Evolutionary conservation across 1,284 basidiomycete species (phyloP), one percentile per base, ranked within the genome.

Genomic region (Bondarzewia mesenterica): DNA sequence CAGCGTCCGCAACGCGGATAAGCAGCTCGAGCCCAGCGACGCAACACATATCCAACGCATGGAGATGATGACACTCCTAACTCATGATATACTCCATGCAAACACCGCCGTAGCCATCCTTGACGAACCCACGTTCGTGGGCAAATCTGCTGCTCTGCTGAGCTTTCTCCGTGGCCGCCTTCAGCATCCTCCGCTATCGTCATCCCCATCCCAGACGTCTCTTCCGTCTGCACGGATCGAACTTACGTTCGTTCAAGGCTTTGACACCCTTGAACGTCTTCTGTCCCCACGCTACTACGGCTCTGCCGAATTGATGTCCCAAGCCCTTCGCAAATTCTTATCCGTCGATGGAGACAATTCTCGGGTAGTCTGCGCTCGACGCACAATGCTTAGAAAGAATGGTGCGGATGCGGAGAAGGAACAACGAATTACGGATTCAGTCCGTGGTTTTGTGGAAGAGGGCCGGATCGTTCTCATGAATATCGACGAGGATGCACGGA

Each of bases 1-100:
- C 41, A 93, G 92, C 14, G 80, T 92, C 12, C 78, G 82, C 45
- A 98, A 99, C 57, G 92, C 83, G 1, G 94, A 98, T 68, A 99
- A 99, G 66, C 60, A 68, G 3, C 71, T 87, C 27, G 82, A 82
- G 55, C 67, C 78, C 0, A 73, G 77, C 3, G 92, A 94, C 62
- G 88, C 90, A 26, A 80, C 80, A 0, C 77, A 82, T 51, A 60
- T 69, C 15, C 89, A 93, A 60, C 78, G 91, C 22, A 65, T 91
- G 16, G 80, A 86, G 57, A 93, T 94, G 89, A 93, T 94, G 82
- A 60, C 67, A 37, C 70, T 82, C 20, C 70, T 91, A 21, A 75
- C 84, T 0, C 55, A 72, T 26, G 72, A 80, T 46, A 65, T 87
- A n/a, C 50, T 58, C 18, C 46, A 49, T 10, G 49, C 66, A 5